Evolutionary conservation across 1,284 basidiomycete species (phyloP).

Genomic region (Ceratobasidium sp.): DNA sequence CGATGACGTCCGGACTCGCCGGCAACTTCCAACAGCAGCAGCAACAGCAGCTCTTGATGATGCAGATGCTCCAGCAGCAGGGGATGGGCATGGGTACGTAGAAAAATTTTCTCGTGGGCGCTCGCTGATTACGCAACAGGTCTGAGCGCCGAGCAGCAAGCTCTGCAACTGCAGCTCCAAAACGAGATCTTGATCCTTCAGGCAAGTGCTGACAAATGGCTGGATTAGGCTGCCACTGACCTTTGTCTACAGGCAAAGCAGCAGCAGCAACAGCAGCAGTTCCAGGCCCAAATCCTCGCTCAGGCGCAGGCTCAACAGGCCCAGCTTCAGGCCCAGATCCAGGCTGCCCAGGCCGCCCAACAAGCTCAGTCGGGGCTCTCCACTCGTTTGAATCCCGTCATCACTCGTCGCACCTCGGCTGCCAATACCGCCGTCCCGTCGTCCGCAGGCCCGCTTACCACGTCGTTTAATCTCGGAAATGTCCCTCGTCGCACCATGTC

Average conservation of each 20-base stretch:
- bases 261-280: slow-evolving; percentile 65
- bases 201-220: slow-evolving; percentile 33
- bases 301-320: slow-evolving; percentile 39
- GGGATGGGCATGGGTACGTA: slow-evolving; percentile 35
- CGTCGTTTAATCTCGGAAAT: slow-evolving; percentile 61
- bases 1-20: slow-evolving; percentile 74
- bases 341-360: slow-evolving; percentile 35
- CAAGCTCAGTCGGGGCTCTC: slow-evolving; percentile 33
- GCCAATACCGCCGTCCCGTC: slow-evolving; percentile 61
- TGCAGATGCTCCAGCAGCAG: slow-evolving; percentile 49
- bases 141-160: slow-evolving; percentile 37
- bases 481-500: slow-evolving; percentile 30
- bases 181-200: slow-evolving; percentile 43
- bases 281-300: slow-evolving; percentile 61
- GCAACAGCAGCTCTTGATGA: slow-evolving; percentile 54
- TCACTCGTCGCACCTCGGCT: slow-evolving; percentile 50
- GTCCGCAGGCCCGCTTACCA: slow-evolving; percentile 68
- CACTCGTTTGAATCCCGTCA: slow-evolving; percentile 35
- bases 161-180: slow-evolving; percentile 80
- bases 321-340: slow-evolving; percentile 39
- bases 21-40: slow-evolving; percentile 68
- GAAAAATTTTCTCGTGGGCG: not conserved
- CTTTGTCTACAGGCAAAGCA: slow-evolving; percentile 48
- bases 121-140: slow-evolving; percentile 25
- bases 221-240: slow-evolving; percentile 39